Percentiles rank a stretch among this genome's conserved stretches.
Conservation (phyloP, 805 yeast species). For the Wickerhamiella australiensis region DNA sequence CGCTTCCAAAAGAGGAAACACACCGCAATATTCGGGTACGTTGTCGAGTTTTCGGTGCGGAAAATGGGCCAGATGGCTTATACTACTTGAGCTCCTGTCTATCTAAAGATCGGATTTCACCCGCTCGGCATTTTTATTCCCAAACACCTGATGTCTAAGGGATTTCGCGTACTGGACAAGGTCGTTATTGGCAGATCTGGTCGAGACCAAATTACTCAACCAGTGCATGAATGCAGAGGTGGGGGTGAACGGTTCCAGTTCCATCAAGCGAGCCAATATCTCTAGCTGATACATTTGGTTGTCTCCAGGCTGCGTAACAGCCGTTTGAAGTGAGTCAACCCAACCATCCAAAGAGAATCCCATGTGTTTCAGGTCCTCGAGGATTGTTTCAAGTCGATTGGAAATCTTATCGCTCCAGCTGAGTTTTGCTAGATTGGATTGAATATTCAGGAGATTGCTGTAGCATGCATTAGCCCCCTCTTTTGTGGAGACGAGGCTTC, state of each 20-base stretch:
- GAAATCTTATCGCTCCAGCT: conserved; percentile 4
- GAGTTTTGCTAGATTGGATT: conserved; percentile 8
- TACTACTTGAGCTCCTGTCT: no score
- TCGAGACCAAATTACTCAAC: conserved; percentile 5
- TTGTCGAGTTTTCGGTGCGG: no score
- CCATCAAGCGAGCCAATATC: neutral
- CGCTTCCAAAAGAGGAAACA: neutral
- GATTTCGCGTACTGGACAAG: conserved; percentile 5
- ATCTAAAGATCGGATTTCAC: neutral
- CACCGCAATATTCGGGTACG: neutral
- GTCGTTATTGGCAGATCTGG: neutral
- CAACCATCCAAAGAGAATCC: neutral
- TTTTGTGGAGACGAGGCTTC: conserved; percentile 11
- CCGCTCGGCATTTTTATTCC: conserved; percentile 15
- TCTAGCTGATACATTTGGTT: neutral
- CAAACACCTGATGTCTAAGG: conserved; percentile 14
- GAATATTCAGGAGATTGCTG: conserved; percentile 17
- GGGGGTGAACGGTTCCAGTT: neutral
- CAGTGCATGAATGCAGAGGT: conserved; percentile 5
- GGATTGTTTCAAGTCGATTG: conserved; percentile 6
- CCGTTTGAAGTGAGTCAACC: neutral
- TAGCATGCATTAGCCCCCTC: conserved; percentile 22
- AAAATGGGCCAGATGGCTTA: no score
- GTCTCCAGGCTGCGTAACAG: neutral
- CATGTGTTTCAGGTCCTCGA: conserved; percentile 8